Conservation (phyloP, 352 stramenopile species). For the Elongisporangium anandrum region DNA sequence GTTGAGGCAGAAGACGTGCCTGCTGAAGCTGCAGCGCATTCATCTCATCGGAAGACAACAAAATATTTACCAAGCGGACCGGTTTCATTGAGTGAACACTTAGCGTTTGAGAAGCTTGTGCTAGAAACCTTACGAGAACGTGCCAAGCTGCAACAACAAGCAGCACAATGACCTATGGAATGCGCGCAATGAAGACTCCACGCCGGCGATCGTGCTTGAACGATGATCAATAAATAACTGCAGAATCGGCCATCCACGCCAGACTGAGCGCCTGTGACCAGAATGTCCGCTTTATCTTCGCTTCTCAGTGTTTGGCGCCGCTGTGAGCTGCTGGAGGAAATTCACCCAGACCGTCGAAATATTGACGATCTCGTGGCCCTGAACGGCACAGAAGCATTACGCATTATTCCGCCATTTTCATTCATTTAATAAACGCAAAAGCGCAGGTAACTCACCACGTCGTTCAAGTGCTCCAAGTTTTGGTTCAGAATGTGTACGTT, state of each 20-base stretch:
- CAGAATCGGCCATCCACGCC: slow-evolving; percentile 2
- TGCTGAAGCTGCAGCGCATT: slow-evolving; percentile 9
- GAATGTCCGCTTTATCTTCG: slow-evolving; percentile 19
- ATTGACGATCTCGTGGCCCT: slow-evolving; percentile 70
- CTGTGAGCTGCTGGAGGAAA: slow-evolving; percentile 59
- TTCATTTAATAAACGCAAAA: not conserved
- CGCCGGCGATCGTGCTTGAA: slow-evolving; percentile 1
- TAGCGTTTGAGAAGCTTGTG: slow-evolving; percentile 51
- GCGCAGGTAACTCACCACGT: slow-evolving; percentile 68
- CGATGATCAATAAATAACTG: slow-evolving; percentile 13
- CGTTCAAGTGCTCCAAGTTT: slow-evolving; percentile 78
- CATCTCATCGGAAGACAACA: slow-evolving; percentile 3
- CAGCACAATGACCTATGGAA: slow-evolving; percentile 10
- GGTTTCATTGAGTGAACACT: slow-evolving; percentile 47
- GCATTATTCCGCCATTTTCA: not conserved
- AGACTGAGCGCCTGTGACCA: not conserved
- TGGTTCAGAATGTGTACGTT: slow-evolving; percentile 80
- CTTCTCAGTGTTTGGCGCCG: slow-evolving; percentile 25
- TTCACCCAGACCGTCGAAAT: slow-evolving; percentile 72
- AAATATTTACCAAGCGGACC: slow-evolving; percentile 28
- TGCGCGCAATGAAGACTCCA: slow-evolving; percentile 12
- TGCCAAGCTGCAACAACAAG: slow-evolving; percentile 27
- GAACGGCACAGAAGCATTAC: not conserved
- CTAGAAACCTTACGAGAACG: slow-evolving; percentile 40
- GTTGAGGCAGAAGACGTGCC: slow-evolving; percentile 47